Evolutionary conservation across 2,329 filamentous ascomycete species (phyloP), one percentile per base, ranked within the genome.

Genomic region (Fusarium miscanthi): DNA sequence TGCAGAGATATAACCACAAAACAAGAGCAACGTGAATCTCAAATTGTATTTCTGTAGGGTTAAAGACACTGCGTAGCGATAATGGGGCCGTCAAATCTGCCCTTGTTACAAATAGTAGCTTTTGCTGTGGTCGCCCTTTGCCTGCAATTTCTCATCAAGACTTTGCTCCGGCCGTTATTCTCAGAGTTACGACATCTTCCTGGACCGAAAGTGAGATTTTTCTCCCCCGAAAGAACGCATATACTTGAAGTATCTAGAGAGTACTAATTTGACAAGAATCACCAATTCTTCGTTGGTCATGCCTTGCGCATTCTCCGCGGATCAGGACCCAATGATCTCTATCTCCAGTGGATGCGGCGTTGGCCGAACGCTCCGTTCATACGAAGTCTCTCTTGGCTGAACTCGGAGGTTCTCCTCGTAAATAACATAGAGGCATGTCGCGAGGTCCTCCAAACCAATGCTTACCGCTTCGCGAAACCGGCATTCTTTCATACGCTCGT

Each of bases 291-390:
- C 1, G 46, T 56, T 0, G 68, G 68, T 1, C 68, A 71, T 27
- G 68, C 52, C 27, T 35, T 71, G 3, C 62, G 38, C 21, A 27
- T 72, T 21, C 41, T 71, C 0, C 56, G 33, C 1, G 42, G 33
- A 2, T 12, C 56, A 5, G 68, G 68, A 4, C 68, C 63, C 4
- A 68, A 72, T 21, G 68, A 71, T 5, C 12, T 71, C 0, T 71
- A 68, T 17, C 31, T 72, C 8, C 31, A 59, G 8, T 73, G 70
- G 70, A 63, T 49, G 61, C 66, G 61, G 9, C 43, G 40, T n/a
- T 73, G 61, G 70, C 70, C 70, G 2, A 46, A 43, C 11, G 58
- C 57, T 6, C 61, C 70, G 1, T 73, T 73, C 17, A 63, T 73
- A 30, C 30, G 66, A 12, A 54, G 35, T 42, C 33, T 70, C 1